Evolutionary conservation across 352 stramenopile species (phyloP).

Genomic region (Phytophthora fragariaefolia): DNA sequence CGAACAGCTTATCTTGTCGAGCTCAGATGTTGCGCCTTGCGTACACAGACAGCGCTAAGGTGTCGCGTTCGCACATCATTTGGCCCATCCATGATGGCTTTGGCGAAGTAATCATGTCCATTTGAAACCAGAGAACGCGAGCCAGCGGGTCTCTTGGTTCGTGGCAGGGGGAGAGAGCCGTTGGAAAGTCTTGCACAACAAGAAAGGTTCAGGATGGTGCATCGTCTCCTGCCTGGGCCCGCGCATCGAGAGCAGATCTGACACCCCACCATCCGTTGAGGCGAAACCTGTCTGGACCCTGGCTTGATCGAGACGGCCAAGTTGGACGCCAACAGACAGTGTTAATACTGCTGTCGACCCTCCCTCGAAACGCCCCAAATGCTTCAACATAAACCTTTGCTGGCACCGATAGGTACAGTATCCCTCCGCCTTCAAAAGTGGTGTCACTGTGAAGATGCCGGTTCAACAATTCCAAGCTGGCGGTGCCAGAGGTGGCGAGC

Average conservation of each 20-base stretch:
- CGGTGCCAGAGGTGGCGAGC: neutral
- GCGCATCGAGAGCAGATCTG: neutral
- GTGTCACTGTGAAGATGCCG: neutral
- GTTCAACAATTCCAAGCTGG: neutral
- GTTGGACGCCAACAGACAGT: neutral
- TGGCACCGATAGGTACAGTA: too few relatives aligned
- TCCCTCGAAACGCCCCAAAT: neutral
- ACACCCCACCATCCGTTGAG: neutral
- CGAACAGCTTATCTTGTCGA: too few relatives aligned
- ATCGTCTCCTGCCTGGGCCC: neutral
- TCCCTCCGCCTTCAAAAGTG: too few relatives aligned
- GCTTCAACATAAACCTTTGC: too few relatives aligned
- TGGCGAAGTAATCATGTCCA: neutral
- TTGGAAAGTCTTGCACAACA: slow-evolving; percentile 2
- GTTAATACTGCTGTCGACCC: neutral
- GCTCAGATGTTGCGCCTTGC: slow-evolving; percentile 1
- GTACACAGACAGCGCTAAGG: neutral
- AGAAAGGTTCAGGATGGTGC: neutral
- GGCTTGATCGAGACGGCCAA: neutral
- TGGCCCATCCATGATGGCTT: neutral
- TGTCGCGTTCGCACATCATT: neutral
- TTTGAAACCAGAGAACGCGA: neutral
- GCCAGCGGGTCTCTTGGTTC: neutral
- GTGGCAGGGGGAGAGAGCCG: neutral
- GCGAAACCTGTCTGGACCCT: neutral